phyloP scores from a whole-genome alignment of 176 grass and related monocot species.

The Bothriochloa decipiens region DNA sequence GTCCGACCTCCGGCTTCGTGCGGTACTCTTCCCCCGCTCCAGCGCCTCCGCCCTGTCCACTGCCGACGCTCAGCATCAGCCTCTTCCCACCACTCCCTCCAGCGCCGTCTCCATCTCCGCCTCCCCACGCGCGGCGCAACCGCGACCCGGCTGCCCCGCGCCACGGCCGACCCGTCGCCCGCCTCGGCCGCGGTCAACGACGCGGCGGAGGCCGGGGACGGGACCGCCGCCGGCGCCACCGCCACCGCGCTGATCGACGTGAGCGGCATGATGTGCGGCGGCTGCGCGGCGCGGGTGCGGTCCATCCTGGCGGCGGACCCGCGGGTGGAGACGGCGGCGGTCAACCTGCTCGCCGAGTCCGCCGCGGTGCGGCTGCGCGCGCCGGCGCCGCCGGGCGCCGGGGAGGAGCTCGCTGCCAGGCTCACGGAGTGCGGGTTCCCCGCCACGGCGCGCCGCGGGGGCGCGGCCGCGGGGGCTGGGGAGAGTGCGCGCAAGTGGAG shows the following conservation, averaged over 20 bases:
- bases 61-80: slow-evolving; percentile 18
- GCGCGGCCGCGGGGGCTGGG: slow-evolving; percentile 50
- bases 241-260: slow-evolving; percentile 79
- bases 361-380: slow-evolving; percentile 68
- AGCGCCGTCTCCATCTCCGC: not conserved
- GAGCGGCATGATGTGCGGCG: slow-evolving; percentile 95
- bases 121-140: not conserved
- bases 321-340: slow-evolving; percentile 71
- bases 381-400: slow-evolving; percentile 32
- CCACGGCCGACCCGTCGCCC: slow-evolving; percentile 50
- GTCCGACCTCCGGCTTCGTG: not conserved
- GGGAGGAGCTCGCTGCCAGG: slow-evolving; percentile 72
- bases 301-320: slow-evolving; percentile 69
- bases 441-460: slow-evolving; percentile 47
- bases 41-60: slow-evolving; percentile 30
- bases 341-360: slow-evolving; percentile 91
- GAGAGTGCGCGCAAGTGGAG: slow-evolving; percentile 89
- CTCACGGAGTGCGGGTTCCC: slow-evolving; percentile 84
- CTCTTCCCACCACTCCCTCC: slow-evolving; percentile 2
- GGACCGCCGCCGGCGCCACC: not conserved
- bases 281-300: slow-evolving; percentile 85
- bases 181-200: slow-evolving; percentile 43
- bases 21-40: not conserved
- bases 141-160: not conserved
- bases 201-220: not conserved